Base-by-base conservation (phyloP, 371 early-diverging fungal species). In the Quaeritorhiza haematococci region DNA sequence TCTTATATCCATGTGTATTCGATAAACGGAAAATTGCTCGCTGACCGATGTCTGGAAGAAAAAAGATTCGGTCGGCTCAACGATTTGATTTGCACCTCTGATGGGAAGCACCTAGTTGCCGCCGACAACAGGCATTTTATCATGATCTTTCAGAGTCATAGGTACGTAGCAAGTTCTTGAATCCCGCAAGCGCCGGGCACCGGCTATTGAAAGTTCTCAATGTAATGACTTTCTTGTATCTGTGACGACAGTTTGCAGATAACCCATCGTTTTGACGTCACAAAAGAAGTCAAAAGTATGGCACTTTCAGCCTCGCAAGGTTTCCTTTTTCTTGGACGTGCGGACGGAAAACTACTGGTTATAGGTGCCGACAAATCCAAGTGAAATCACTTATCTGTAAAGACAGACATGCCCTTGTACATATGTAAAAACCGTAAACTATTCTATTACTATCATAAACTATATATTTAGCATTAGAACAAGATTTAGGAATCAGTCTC, bases 1-100 rank as follows among this genome's bases (percentile, higher is more conserved):
- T 68, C 68, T 1, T 63, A 55, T 30, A 41, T 73, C 13, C 67
- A 73, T 56, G 54, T 59, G 17, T 73, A 53, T 49, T 49, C 65
- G 23, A 53, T 69, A 27, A 73, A 73, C 48, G 73, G 70, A 10
- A 63, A 63, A 29, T 26, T 27, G 33, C 10, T 61, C 0, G 21
- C 33, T 8, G 50, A 50, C 28, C 59, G 68, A 48, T 55, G 56
- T 69, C 69, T 34, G 51, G 55, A 3, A 55, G 44, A 26, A 49
- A 56, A 32, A 33, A 63, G 42, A n/a, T n/a, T n/a, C n/a, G n/a
- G n/a, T n/a, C n/a, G n/a, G n/a, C n/a, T n/a, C n/a, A 55, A 55
- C 42, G 66, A 61, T 45, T 27, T 70, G n/a, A 55, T 38, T 6
- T 17, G 38, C 10, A 41, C 66, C 2, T 24, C 38, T 1, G 64